Conservation (phyloP, 164 flowering plant species). For the Piper longum region DNA sequence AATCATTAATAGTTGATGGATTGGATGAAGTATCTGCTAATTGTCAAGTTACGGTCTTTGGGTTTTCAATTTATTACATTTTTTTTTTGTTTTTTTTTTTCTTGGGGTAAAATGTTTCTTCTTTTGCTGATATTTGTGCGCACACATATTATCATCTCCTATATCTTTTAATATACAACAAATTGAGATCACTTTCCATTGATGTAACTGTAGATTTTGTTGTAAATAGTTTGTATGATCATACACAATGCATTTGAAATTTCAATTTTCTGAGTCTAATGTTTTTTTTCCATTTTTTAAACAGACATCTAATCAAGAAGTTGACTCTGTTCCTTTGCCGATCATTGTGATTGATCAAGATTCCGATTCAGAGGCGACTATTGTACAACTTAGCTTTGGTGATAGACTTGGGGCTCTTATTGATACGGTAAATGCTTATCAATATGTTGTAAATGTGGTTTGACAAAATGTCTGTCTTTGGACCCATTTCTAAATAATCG, state of each 20-base stretch:
- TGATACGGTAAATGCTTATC: constrained; percentile 51
- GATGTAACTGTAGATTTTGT: neutral
- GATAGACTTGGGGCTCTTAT: constrained; percentile 94
- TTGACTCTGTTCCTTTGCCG: constrained; percentile 68
- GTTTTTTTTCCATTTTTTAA: constrained; percentile 2
- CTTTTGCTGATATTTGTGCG: no score
- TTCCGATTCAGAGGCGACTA: constrained; percentile 59
- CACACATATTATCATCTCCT: no score
- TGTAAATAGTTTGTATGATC: neutral
- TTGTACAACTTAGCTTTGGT: constrained; percentile 88
- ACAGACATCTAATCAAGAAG: constrained; percentile 39
- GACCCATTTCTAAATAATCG: neutral
- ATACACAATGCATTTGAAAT: neutral
- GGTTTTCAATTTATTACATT: no score
- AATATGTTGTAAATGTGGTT: neutral
- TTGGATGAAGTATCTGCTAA: neutral
- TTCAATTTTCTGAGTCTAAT: neutral
- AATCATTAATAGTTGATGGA: neutral
- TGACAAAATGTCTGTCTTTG: neutral
- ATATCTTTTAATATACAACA: neutral
- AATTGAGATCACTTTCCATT: neutral
- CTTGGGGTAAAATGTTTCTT: no score
- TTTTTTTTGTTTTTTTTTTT: no score
- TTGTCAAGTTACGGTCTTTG: neutral
- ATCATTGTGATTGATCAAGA: constrained; percentile 81